phyloP scores from a whole-genome alignment of 495 filamentous ascomycete species.

The Lindgomyces ingoldianus region DNA sequence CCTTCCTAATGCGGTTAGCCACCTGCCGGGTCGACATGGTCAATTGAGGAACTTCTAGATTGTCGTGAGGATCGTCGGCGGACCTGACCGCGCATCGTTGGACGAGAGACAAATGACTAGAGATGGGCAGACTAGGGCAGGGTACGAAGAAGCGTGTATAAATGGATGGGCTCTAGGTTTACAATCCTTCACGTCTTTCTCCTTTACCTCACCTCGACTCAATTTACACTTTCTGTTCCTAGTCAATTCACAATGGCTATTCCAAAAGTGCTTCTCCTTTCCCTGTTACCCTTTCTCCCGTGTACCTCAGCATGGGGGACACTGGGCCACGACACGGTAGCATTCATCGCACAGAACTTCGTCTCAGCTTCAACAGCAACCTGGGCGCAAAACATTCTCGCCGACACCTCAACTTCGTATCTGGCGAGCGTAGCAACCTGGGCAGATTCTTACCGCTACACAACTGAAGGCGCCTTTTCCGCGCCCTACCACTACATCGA shows the following conservation, averaged over 20 bases:
- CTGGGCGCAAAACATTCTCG: conserved; percentile 40
- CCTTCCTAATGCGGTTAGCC: conserved; percentile 25
- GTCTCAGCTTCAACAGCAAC: conserved; percentile 27
- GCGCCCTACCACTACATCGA: conserved; percentile 72
- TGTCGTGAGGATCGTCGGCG: conserved; percentile 22
- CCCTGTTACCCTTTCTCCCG: conserved; percentile 28
- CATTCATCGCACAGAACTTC: conserved; percentile 44
- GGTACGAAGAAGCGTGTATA: too few relatives aligned
- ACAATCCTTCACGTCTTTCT: neutral
- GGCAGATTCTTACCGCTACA: conserved; percentile 65
- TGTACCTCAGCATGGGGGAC: conserved; percentile 40
- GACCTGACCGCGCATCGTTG: conserved; percentile 23
- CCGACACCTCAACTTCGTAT: conserved; percentile 51
- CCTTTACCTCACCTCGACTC: neutral
- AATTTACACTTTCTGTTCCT: neutral
- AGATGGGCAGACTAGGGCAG: too few relatives aligned
- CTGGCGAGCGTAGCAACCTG: conserved; percentile 63
- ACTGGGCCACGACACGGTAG: conserved; percentile 45
- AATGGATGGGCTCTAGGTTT: conserved; percentile 2
- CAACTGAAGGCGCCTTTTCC: conserved; percentile 57
- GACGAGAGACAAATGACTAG: neutral
- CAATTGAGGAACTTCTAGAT: neutral
- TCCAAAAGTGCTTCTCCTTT: conserved; percentile 10
- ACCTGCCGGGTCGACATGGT: neutral
- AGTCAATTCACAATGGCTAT: conserved; percentile 24